phyloP scores from a whole-genome alignment of 2,329 filamentous ascomycete species.

The Sporothrix pseudoabietina region DNA sequence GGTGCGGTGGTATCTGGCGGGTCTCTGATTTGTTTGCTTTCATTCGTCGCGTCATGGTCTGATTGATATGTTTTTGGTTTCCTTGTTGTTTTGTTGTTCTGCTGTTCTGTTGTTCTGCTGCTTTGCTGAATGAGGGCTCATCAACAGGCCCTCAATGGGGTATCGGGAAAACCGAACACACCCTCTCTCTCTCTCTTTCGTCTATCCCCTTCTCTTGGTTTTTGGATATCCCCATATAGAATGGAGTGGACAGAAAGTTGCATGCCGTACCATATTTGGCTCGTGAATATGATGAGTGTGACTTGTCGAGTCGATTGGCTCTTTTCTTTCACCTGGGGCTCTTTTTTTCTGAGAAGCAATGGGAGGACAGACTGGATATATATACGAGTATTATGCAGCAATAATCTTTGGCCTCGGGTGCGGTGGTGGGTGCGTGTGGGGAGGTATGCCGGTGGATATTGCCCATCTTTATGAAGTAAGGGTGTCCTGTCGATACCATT shows the following conservation, averaged over 20 bases:
- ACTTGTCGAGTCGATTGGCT: neutral
- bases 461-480: neutral
- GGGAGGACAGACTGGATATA: neutral
- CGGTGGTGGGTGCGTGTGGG: neutral
- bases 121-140: neutral
- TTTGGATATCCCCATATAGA: constrained; percentile 12
- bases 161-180: neutral
- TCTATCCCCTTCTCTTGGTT: neutral
- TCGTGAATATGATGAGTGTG: neutral
- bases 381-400: neutral
- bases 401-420: neutral
- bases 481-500: neutral
- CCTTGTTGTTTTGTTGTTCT: neutral
- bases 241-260: neutral
- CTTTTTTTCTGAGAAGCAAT: neutral
- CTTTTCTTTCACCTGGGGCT: neutral
- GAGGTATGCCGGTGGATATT: neutral
- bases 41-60: neutral
- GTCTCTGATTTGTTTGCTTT: neutral
- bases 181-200: neutral
- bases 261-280: neutral
- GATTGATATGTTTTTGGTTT: neutral
- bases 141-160: neutral
- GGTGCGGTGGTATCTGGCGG: neutral
- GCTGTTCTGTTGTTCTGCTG: neutral